phyloP scores from a whole-genome alignment of 2,329 filamentous ascomycete species.

The Alternaria novae-zelandiae region DNA sequence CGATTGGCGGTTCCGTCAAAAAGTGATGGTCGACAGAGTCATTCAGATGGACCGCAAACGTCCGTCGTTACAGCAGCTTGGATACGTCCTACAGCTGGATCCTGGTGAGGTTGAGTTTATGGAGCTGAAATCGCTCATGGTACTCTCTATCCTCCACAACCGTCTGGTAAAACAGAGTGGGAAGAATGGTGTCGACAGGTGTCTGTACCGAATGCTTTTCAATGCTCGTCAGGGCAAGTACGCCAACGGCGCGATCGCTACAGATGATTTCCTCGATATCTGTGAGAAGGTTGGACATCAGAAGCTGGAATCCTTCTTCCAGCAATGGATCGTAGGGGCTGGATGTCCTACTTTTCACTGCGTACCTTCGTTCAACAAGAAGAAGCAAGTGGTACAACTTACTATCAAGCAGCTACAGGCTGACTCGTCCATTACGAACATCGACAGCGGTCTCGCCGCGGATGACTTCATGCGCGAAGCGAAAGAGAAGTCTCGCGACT shows the following conservation, averaged over 20 bases:
- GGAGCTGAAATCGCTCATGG: conserved; percentile 84
- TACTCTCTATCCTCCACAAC: conserved; percentile 92
- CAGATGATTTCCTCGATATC: conserved; percentile 77
- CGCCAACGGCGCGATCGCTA: conserved; percentile 71
- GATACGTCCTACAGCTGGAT: conserved; percentile 77
- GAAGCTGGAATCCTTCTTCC: conserved; percentile 88
- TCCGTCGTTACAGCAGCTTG: conserved; percentile 82
- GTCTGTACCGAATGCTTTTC: conserved; percentile 84
- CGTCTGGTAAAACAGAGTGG: conserved; percentile 87
- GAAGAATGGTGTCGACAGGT: conserved; percentile 80
- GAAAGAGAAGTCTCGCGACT: conserved; percentile 75
- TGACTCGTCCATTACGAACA: conserved; percentile 32
- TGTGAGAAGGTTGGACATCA: conserved; percentile 90
- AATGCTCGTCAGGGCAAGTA: conserved; percentile 85
- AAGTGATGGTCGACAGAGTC: conserved; percentile 80
- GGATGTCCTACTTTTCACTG: conserved; percentile 90
- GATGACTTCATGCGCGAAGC: conserved; percentile 82
- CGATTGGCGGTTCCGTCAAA: conserved; percentile 89
- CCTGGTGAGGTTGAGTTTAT: conserved; percentile 90
- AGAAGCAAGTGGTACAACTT: conserved; percentile 93
- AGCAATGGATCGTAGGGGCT: conserved; percentile 87
- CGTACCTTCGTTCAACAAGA: conserved; percentile 94
- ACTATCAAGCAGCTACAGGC: conserved; percentile 71
- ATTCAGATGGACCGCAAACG: conserved; percentile 81
- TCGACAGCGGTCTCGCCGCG: conserved; percentile 62